Conservation (phyloP, 192 early-diverging fungal species). For the Phlyctochytrium bullatum region DNA sequence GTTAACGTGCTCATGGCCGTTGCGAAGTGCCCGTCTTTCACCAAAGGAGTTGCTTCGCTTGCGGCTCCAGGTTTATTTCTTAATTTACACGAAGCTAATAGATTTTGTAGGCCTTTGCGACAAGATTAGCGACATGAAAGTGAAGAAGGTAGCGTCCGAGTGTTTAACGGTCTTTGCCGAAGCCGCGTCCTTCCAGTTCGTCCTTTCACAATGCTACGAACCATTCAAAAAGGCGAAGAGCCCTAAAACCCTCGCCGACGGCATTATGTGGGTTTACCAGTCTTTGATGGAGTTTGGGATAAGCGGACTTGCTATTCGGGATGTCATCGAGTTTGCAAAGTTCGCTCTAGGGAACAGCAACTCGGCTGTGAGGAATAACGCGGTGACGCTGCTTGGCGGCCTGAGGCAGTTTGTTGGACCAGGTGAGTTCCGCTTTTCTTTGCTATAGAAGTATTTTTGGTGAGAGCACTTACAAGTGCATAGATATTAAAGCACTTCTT, state of each 20-base stretch:
- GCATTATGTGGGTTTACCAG: constrained; percentile 80
- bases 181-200: constrained; percentile 72
- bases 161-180: constrained; percentile 79
- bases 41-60: constrained; percentile 68
- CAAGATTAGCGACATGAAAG: constrained; percentile 94
- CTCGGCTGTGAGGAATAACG: constrained; percentile 74
- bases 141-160: constrained; percentile 79
- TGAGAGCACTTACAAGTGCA: constrained; percentile 7
- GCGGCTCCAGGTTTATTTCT: constrained; percentile 53
- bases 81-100: neutral
- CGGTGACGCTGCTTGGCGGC: constrained; percentile 77
- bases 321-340: constrained; percentile 85
- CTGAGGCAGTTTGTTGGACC: constrained; percentile 81
- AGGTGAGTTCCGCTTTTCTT: too few species aligned
- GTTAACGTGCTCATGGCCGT: constrained; percentile 43
- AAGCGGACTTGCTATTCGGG: constrained; percentile 67
- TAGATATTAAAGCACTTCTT: constrained; percentile 79
- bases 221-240: constrained; percentile 77
- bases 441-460: neutral
- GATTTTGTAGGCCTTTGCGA: constrained; percentile 62
- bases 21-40: constrained; percentile 57
- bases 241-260: constrained; percentile 88
- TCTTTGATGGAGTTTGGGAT: constrained; percentile 91
- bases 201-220: constrained; percentile 76
- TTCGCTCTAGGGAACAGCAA: constrained; percentile 78